Evolutionary conservation across 2,329 filamentous ascomycete species (phyloP).

Genomic region (Neonectria hederae): DNA sequence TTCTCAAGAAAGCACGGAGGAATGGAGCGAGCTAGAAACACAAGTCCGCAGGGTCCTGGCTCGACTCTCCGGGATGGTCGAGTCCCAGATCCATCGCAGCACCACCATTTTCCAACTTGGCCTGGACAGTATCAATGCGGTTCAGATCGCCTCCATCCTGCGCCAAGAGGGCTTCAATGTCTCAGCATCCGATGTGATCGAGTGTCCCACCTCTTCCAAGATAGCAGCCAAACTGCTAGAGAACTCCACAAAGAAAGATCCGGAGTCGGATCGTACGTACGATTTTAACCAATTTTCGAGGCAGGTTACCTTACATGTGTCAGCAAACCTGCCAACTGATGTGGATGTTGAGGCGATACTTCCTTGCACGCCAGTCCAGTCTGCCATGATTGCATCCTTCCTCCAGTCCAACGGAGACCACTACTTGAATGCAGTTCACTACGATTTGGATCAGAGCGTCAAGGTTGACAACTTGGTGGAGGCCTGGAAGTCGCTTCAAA

Average conservation of each 20-base stretch:
- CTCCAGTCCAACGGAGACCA: conserved; percentile 70
- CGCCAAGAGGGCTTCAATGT: conserved; percentile 67
- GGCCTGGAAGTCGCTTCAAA: conserved; percentile 68
- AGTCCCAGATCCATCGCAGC: conserved; percentile 61
- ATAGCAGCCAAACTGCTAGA: conserved; percentile 46
- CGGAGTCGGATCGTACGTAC: conserved; percentile 36
- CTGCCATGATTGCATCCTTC: conserved; percentile 81
- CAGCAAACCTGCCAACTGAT: conserved; percentile 27
- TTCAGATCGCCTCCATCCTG: conserved; percentile 77
- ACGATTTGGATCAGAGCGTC: conserved; percentile 56
- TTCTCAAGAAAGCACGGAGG: conserved; percentile 31
- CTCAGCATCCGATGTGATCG: conserved; percentile 78
- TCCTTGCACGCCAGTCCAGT: conserved; percentile 83
- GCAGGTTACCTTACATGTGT: conserved; percentile 44
- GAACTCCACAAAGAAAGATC: conserved; percentile 17
- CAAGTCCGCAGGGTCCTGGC: conserved; percentile 66
- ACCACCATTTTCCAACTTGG: conserved; percentile 90
- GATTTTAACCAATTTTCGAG: conserved; percentile 54
- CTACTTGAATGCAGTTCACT: conserved; percentile 79
- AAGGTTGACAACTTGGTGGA: conserved; percentile 53
- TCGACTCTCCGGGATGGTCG: conserved; percentile 63
- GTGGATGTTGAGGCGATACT: conserved; percentile 65
- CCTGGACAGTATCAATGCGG: conserved; percentile 88
- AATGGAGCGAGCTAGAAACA: conserved; percentile 63
- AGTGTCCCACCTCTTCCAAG: conserved; percentile 60